These are phyloP conservation scores for Phyllostachys edulis DNA, from an alignment of 176 grass and related monocot species.

Conservation along the genomic window DNA sequence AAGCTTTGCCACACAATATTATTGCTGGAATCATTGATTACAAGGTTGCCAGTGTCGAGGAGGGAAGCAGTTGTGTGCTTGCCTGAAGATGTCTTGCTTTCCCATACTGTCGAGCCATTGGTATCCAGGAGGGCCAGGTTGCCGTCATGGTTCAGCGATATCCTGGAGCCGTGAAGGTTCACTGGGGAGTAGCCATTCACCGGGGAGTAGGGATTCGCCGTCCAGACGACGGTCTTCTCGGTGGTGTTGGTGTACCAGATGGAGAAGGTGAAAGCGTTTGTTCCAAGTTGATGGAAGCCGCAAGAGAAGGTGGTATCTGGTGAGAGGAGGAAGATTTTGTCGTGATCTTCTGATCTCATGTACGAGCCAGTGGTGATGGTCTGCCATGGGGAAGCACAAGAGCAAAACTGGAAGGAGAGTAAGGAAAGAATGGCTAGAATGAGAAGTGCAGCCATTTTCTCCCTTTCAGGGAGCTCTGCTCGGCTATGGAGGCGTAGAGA, in stretches of 20 bases:
- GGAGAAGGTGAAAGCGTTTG: slow-evolving; percentile 59
- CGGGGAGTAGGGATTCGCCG: slow-evolving; percentile 48
- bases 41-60: slow-evolving; percentile 62
- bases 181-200: slow-evolving; percentile 37
- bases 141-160: slow-evolving; percentile 49
- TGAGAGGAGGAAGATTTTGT: slow-evolving; percentile 34
- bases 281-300: slow-evolving; percentile 44
- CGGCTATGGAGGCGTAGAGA: background rate
- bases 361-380: slow-evolving; percentile 47
- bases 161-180: slow-evolving; percentile 52
- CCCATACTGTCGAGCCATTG: slow-evolving; percentile 61
- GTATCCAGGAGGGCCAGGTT: slow-evolving; percentile 62
- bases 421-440: slow-evolving; percentile 27
- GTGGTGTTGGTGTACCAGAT: slow-evolving; percentile 56
- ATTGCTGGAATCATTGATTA: slow-evolving; percentile 42
- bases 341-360: slow-evolving; percentile 39
- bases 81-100: slow-evolving; percentile 48
- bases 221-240: slow-evolving; percentile 61
- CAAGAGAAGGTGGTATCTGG: slow-evolving; percentile 52
- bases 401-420: slow-evolving; percentile 30
- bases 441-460: slow-evolving; percentile 29
- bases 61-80: slow-evolving; percentile 44
- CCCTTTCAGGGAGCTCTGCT: background rate
- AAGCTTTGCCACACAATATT: slow-evolving; percentile 61
- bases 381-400: slow-evolving; percentile 36